Conservation (phyloP, 768 basidiomycete genomes). For the Suillus ampliporus region DNA sequence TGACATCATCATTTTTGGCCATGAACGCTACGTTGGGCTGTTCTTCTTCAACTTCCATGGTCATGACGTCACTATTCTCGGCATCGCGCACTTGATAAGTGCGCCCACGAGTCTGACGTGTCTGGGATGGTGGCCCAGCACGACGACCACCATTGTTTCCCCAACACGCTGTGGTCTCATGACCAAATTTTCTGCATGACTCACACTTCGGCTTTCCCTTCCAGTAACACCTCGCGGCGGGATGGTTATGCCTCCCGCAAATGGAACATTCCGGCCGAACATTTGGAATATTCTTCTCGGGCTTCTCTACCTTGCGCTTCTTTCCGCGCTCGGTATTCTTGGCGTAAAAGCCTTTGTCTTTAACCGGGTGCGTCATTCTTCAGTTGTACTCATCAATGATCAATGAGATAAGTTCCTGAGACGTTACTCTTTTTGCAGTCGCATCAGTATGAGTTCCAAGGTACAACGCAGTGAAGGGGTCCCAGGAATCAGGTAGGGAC, state of each 20-base stretch:
- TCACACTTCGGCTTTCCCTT: slow-evolving; percentile 12
- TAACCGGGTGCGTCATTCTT: neutral
- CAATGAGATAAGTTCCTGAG: neutral
- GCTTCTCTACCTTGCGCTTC: too few relatives aligned
- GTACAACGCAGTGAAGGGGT: slow-evolving; percentile 2
- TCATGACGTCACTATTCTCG: too few relatives aligned
- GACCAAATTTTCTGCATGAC: neutral
- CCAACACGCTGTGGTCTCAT: neutral
- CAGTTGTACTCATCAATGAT: slow-evolving; percentile 1
- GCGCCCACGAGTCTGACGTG: neutral
- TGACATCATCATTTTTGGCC: neutral
- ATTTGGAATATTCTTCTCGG: too few relatives aligned
- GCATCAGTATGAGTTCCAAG: neutral
- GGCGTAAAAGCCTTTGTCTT: neutral
- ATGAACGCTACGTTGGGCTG: slow-evolving; percentile 7
- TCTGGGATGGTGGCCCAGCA: neutral
- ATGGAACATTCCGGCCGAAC: slow-evolving; percentile 2
- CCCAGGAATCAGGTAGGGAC: slow-evolving; percentile 5
- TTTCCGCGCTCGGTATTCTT: too few relatives aligned
- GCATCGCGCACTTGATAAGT: too few relatives aligned
- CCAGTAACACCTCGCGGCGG: neutral
- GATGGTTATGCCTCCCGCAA: neutral
- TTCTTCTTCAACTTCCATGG: too few relatives aligned
- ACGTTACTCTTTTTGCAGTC: neutral
- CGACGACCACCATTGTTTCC: too few relatives aligned